Base-by-base conservation (phyloP, 2,329 filamentous ascomycete genomes). In the Truncatella angustata region DNA sequence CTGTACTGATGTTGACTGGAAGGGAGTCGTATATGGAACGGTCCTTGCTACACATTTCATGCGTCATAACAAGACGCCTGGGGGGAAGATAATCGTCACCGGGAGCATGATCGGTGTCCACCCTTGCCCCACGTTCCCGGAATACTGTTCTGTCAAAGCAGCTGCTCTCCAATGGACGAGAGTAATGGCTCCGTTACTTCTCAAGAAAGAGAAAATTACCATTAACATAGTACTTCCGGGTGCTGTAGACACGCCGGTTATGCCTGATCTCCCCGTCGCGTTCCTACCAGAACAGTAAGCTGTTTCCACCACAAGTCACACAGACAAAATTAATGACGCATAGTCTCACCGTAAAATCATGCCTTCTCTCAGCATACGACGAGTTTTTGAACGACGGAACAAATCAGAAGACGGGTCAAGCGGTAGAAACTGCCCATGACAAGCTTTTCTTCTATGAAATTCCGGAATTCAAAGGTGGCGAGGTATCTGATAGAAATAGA, bases 61-160 rank as follows among this genome's bases (percentile, higher is more conserved):
- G 46, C 30, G 46, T 5, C 46, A 49, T 18, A 49, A 49, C 30
- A 12, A 21, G 16, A 34, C 10, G 12, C 32, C 46, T 9, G 46
- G 48, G 4, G 42, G 50, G 16, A 52, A 48, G 18, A 35, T 52
- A 12, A 42, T 52, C 32, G 20, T 48, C 21, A 52, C 50, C 5
- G 12, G 30, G 20, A 52, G 43, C 34, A 40, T 52, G 14, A 23
- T 52, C 14, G 50, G 30, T 21, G 20, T 47, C 9, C 32, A 40
- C 21, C 37, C 49, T 3, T 45, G 49, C 18, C 24, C 49, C 4
- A 51, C 49, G 5, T 51, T 51, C 16, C 49, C 49, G 5, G 49
- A 51, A 21, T 51, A 51, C 16, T 46, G 24, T 12, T 16, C 12
- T 3, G 32, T 18, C 12, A 51, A 51, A 32, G 49, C 39, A 11